A percentile compares a stretch with the other conserved stretches of the same genome.
Conservation (phyloP, 192 early-diverging fungal genomes). For the Phycomyces blakesleeanus region DNA sequence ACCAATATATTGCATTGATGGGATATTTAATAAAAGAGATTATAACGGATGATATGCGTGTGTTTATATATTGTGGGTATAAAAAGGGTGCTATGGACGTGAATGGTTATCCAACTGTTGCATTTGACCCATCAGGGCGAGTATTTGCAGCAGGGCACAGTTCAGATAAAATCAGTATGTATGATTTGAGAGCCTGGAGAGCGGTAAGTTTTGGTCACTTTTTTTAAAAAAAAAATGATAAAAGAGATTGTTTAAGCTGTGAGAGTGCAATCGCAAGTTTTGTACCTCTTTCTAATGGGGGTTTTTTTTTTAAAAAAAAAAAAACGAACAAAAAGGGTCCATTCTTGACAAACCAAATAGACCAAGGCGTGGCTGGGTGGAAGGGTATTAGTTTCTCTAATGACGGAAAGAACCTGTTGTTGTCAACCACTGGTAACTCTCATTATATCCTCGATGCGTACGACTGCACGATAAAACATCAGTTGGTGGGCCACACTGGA, state of each 20-base stretch:
- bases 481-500: conserved; percentile 43
- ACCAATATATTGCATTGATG: background rate
- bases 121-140: conserved; percentile 76
- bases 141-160: conserved; percentile 69
- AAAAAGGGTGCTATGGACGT: conserved; percentile 37
- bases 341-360: conserved; percentile 36
- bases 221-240: no score
- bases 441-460: conserved; percentile 71
- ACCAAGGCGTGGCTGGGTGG: conserved; percentile 39
- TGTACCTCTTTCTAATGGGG: background rate
- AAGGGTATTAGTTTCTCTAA: conserved; percentile 68
- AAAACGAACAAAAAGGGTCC: conserved; percentile 47
- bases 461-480: conserved; percentile 40
- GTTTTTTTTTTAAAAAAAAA: no score
- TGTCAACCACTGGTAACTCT: conserved; percentile 56
- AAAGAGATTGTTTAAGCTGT: no score
- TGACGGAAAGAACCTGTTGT: conserved; percentile 69
- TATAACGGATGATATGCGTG: conserved; percentile 1
- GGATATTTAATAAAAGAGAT: background rate
- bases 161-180: conserved; percentile 56
- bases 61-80: background rate
- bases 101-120: conserved; percentile 48
- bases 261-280: background rate
- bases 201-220: conserved; percentile 22
- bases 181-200: conserved; percentile 54